Percentiles rank a stretch among this genome's conserved stretches.
phyloP scores from a whole-genome alignment of 2,329 filamentous ascomycete genomes.

The Aspergillus sp. region DNA sequence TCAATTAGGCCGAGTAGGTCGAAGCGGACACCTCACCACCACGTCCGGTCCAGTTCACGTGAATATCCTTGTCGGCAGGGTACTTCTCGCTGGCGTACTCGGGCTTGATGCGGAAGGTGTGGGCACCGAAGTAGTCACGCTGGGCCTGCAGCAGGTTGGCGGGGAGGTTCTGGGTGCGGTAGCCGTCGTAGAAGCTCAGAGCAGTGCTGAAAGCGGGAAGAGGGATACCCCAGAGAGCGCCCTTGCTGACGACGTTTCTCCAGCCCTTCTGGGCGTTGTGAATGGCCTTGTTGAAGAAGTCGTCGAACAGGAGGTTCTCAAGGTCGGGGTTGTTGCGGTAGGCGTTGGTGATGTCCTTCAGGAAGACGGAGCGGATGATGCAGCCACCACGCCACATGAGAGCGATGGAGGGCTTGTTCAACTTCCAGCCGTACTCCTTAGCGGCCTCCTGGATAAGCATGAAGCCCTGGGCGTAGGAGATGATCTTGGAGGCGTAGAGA shows the following conservation, averaged over 20 bases:
- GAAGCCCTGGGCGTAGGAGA: slow-evolving; percentile 99
- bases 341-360: slow-evolving; percentile 98
- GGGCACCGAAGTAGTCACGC: slow-evolving; percentile 98
- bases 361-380: slow-evolving; percentile 99
- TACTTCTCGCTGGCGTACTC: slow-evolving; percentile 76
- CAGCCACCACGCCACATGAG: slow-evolving; percentile 99
- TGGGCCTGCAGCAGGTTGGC: slow-evolving; percentile 98
- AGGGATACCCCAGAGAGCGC: slow-evolving; percentile 90
- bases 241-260: slow-evolving; percentile 88
- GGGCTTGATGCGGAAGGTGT: slow-evolving; percentile 87
- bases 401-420: slow-evolving; percentile 99
- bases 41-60: slow-evolving; percentile 99
- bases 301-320: slow-evolving; percentile 96
- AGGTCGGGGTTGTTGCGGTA: slow-evolving; percentile 94
- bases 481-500: slow-evolving; percentile 99
- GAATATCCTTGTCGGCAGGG: slow-evolving; percentile 81
- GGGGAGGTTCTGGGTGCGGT: slow-evolving; percentile 93
- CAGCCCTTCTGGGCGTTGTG: slow-evolving; percentile 91
- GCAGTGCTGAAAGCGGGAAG: slow-evolving; percentile 96
- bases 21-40: slow-evolving; percentile 96
- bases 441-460: slow-evolving; percentile 99
- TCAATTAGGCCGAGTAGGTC: slow-evolving; percentile 84
- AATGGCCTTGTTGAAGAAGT: slow-evolving; percentile 99
- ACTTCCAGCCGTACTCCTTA: slow-evolving; percentile 95
- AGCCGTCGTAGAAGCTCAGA: slow-evolving; percentile 97